phyloP scores from a whole-genome alignment of 352 stramenopile genomes.

The Globisporangium echinulatum region DNA sequence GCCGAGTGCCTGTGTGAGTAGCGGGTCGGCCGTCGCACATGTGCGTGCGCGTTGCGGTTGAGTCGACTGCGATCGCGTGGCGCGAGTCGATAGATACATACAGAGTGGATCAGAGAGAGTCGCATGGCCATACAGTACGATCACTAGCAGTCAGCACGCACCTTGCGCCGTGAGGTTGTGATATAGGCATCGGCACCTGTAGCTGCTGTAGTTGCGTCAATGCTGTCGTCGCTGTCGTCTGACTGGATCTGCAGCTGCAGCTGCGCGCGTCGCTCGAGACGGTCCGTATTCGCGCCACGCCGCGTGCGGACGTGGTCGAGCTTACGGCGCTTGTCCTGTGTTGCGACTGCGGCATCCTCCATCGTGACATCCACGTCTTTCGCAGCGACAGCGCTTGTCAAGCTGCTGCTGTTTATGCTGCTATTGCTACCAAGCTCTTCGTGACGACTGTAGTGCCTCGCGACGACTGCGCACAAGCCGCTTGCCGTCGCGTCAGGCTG shows the following conservation, averaged over 20 bases:
- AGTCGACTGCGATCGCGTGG: background rate
- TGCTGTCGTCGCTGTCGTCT: constrained; percentile 4
- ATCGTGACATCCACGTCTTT: constrained; percentile 8
- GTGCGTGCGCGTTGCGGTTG: background rate
- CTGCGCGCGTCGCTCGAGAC: constrained; percentile 16
- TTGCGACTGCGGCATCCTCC: constrained; percentile 1
- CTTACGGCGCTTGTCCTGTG: constrained; percentile 38
- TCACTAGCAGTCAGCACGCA: background rate
- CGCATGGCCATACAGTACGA: too few relatives aligned
- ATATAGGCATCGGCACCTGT: background rate
- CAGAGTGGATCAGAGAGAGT: too few relatives aligned
- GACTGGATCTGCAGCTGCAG: constrained; percentile 20
- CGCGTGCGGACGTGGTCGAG: constrained; percentile 33
- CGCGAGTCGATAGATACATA: too few relatives aligned
- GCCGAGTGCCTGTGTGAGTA: background rate
- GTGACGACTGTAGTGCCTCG: constrained; percentile 52
- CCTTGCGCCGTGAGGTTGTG: background rate
- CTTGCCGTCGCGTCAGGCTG: constrained; percentile 59
- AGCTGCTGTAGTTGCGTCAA: background rate
- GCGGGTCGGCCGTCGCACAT: background rate
- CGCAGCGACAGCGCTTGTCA: constrained; percentile 1
- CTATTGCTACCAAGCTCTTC: constrained; percentile 6
- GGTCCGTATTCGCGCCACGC: constrained; percentile 14
- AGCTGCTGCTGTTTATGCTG: too few relatives aligned
- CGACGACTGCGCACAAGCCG: constrained; percentile 65